These are phyloP conservation scores for Ceriops decandra DNA, from an alignment of 345 rosid genomes.

Conservation along the genomic window DNA sequence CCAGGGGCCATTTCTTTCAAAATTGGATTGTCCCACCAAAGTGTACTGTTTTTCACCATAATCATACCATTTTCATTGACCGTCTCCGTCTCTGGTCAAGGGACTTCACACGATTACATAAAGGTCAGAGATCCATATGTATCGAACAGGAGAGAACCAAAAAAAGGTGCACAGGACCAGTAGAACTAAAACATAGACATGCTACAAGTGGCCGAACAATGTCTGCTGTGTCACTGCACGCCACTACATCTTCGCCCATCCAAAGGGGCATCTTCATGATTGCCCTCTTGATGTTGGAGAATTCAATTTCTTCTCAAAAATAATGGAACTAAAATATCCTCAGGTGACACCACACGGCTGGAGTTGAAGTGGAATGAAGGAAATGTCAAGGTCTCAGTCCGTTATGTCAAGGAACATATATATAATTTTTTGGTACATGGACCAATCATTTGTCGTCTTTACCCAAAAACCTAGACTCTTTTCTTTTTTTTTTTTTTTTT, in stretches of 20 bases:
- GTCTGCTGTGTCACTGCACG: neutral
- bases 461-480: too few species aligned
- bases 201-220: slow-evolving; percentile 6
- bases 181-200: slow-evolving; percentile 7
- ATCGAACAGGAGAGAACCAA: neutral
- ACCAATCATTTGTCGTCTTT: too few species aligned
- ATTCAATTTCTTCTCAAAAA: neutral
- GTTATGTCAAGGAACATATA: too few species aligned
- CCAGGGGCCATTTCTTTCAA: neutral
- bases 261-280: slow-evolving; percentile 2
- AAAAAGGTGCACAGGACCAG: neutral
- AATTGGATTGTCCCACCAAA: slow-evolving; percentile 1
- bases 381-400: too few species aligned
- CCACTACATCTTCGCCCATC: neutral
- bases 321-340: neutral
- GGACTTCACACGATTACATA: neutral
- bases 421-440: too few species aligned
- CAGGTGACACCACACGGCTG: neutral
- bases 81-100: slow-evolving; percentile 18
- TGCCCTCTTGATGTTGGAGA: neutral
- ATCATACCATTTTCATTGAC: neutral
- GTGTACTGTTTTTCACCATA: neutral
- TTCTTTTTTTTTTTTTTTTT: too few species aligned
- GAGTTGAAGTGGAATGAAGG: too few species aligned
- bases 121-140: neutral